A percentile compares a stretch with the other conserved stretches of the same genome.
phyloP scores from a whole-genome alignment of 768 basidiomycete species.

The Psilocybe cyanescens region DNA sequence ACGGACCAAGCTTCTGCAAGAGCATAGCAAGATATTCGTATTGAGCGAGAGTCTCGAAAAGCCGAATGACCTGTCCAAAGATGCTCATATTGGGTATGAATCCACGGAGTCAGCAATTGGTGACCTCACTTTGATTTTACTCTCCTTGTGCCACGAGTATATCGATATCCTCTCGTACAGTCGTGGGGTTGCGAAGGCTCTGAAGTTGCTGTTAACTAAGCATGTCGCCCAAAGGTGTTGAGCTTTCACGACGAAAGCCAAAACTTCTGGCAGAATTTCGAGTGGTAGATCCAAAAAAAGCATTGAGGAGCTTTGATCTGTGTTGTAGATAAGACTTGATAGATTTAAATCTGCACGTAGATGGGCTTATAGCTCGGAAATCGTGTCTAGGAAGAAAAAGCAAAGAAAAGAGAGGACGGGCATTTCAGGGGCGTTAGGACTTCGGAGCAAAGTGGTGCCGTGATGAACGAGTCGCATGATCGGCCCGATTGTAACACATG shows the following conservation, averaged over 20 bases:
- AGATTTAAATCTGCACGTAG: too few species aligned
- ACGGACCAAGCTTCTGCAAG: constrained; percentile 62
- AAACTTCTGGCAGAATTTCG: background rate
- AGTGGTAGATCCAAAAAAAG: too few species aligned
- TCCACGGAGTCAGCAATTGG: background rate
- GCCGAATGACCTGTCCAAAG: constrained; percentile 50
- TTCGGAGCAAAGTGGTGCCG: too few species aligned
- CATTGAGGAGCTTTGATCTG: too few species aligned
- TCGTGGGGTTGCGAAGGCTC: constrained; percentile 47
- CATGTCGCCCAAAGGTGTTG: constrained; percentile 52
- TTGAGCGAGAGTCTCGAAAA: constrained; percentile 64
- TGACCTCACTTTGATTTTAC: constrained; percentile 56
- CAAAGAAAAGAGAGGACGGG: too few species aligned
- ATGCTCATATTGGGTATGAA: background rate
- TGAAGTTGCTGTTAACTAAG: constrained; percentile 62
- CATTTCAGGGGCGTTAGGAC: too few species aligned
- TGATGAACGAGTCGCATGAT: too few species aligned
- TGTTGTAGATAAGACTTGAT: too few species aligned
- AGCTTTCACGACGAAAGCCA: background rate
- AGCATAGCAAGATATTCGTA: constrained; percentile 59
- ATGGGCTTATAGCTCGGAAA: too few species aligned
- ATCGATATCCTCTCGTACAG: constrained; percentile 67
- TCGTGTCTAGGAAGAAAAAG: too few species aligned
- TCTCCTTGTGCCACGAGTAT: constrained; percentile 73
- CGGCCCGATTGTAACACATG: too few species aligned